These are phyloP conservation scores for Fusarium sp. DNA, from an alignment of 2,329 filamentous ascomycete species.

Conservation along the genomic window DNA sequence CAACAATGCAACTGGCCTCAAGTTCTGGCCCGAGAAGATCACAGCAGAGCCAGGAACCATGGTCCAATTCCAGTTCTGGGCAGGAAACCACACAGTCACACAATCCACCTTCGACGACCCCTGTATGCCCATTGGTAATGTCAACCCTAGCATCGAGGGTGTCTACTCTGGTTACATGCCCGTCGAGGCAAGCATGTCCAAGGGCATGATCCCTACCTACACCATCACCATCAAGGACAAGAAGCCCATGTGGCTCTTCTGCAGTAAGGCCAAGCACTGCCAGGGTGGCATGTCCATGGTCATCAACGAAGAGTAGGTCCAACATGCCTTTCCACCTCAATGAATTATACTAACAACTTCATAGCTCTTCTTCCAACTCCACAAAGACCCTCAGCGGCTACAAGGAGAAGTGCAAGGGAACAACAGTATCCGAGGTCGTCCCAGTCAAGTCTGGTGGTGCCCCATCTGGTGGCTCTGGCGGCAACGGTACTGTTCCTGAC, in stretches of 20 bases:
- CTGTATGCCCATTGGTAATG: conserved; percentile 70
- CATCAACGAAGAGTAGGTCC: conserved; percentile 77
- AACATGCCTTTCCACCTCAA: neutral
- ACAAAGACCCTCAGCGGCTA: conserved; percentile 64
- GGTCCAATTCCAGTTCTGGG: conserved; percentile 75
- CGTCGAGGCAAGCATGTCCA: conserved; percentile 63
- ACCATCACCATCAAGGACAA: conserved; percentile 76
- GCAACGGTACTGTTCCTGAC: conserved; percentile 12
- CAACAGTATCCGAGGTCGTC: conserved; percentile 47
- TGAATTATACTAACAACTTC: conserved; percentile 9
- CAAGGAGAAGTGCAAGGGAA: conserved; percentile 54
- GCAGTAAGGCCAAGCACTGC: conserved; percentile 80
- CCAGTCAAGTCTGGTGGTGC: conserved; percentile 39
- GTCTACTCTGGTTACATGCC: conserved; percentile 78
- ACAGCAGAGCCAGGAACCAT: conserved; percentile 71
- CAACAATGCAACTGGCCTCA: conserved; percentile 63
- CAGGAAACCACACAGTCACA: conserved; percentile 81
- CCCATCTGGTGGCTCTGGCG: conserved; percentile 23
- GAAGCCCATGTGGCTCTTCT: conserved; percentile 83
- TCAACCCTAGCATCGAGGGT: conserved; percentile 65
- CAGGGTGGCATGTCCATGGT: conserved; percentile 80
- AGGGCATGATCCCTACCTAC: conserved; percentile 72
- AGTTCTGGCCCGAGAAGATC: conserved; percentile 75
- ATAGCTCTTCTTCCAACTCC: conserved; percentile 63
- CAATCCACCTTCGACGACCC: conserved; percentile 80